Percentiles rank a stretch among this genome's conserved stretches.
phyloP scores from a whole-genome alignment of 1,284 basidiomycete species.

The Inonotus hispidus region DNA sequence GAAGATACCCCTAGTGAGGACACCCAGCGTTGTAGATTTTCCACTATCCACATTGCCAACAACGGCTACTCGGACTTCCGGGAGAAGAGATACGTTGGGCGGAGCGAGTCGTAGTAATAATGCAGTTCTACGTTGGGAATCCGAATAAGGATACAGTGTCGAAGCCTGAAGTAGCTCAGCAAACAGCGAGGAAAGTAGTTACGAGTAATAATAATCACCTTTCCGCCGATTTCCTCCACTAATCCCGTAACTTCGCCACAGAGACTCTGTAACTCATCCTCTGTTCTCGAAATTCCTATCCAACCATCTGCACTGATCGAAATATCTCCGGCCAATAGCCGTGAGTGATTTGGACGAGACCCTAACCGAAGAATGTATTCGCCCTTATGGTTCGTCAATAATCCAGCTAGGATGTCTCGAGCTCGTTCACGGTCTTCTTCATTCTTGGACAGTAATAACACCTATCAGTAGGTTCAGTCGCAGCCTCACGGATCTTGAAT shows the following conservation, averaged over 20 bases:
- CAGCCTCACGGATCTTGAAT: neutral
- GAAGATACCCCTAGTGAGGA: slow-evolving; percentile 63
- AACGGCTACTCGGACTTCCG: slow-evolving; percentile 92
- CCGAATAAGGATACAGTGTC: slow-evolving; percentile 43
- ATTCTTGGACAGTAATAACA: slow-evolving; percentile 37
- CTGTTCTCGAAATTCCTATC: slow-evolving; percentile 46
- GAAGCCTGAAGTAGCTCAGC: slow-evolving; percentile 38
- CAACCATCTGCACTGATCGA: slow-evolving; percentile 36
- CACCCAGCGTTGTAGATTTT: slow-evolving; percentile 91
- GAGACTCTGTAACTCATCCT: slow-evolving; percentile 47
- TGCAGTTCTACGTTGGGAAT: slow-evolving; percentile 46
- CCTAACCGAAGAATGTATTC: slow-evolving; percentile 72
- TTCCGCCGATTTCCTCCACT: slow-evolving; percentile 71
- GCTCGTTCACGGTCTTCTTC: slow-evolving; percentile 45
- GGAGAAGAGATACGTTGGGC: slow-evolving; percentile 61
- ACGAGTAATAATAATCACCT: slow-evolving; percentile 36
- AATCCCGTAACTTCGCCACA: slow-evolving; percentile 37
- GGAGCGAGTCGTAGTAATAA: slow-evolving; percentile 68
- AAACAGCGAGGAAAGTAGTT: neutral
- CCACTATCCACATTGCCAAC: slow-evolving; percentile 95
- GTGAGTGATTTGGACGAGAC: slow-evolving; percentile 46
- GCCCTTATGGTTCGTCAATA: slow-evolving; percentile 59
- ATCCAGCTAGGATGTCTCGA: slow-evolving; percentile 55
- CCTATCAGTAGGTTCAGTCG: slow-evolving; percentile 4
- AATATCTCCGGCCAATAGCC: slow-evolving; percentile 49